phyloP scores from a whole-genome alignment of 1,284 basidiomycete species.

The Austroboletus niveus region DNA sequence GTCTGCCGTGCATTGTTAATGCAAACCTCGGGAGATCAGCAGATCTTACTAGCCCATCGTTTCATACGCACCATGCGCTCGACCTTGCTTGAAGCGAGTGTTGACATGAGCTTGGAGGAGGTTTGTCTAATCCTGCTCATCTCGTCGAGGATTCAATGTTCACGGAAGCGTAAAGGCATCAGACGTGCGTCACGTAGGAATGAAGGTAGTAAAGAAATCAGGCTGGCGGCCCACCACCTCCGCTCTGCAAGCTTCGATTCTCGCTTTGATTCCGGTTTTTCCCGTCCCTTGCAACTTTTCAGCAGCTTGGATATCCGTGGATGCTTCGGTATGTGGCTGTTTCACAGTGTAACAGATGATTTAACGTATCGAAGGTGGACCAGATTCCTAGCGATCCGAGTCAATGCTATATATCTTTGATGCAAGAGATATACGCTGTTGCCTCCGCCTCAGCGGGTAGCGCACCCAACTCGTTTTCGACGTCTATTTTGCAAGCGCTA shows the following conservation, averaged over 20 bases:
- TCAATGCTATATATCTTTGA: constrained; percentile 51
- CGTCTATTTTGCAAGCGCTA: constrained; percentile 58
- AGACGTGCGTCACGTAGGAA: constrained; percentile 43
- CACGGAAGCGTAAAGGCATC: constrained; percentile 34
- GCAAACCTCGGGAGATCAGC: constrained; percentile 53
- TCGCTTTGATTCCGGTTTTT: constrained; percentile 48
- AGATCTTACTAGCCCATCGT: constrained; percentile 51
- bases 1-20: constrained; percentile 55
- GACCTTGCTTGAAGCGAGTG: constrained; percentile 44
- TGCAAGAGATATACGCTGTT: constrained; percentile 61
- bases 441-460: constrained; percentile 49
- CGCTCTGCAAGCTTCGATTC: constrained; percentile 54
- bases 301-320: constrained; percentile 42
- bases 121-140: constrained; percentile 32
- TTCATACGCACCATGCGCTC: constrained; percentile 49
- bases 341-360: not conserved
- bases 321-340: constrained; percentile 11
- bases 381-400: constrained; percentile 26
- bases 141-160: not conserved
- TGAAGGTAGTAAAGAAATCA: constrained; percentile 54
- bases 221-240: constrained; percentile 52
- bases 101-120: constrained; percentile 37
- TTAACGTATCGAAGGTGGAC: constrained; percentile 9
- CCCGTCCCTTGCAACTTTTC: constrained; percentile 38
- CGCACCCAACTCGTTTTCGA: constrained; percentile 46